These are phyloP conservation scores for Saccharomycopsis synnaedendra DNA, from an alignment of 805 yeast genomes.

Conservation along the genomic window DNA sequence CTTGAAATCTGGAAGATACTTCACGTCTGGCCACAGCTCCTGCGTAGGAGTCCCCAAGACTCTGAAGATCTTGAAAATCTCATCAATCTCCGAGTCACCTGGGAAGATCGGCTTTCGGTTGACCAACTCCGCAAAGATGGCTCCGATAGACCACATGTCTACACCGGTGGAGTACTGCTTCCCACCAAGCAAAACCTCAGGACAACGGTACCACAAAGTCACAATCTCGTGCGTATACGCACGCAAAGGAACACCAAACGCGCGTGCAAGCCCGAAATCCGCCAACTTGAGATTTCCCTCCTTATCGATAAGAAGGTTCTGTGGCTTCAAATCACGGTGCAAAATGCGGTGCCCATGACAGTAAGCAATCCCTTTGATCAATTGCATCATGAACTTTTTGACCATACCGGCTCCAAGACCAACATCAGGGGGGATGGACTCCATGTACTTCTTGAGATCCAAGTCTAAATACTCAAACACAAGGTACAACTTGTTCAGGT, in stretches of 20 bases:
- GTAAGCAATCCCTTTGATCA: slow-evolving; percentile 81
- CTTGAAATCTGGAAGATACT: slow-evolving; percentile 83
- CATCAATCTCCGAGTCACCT: slow-evolving; percentile 96
- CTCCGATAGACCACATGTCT: slow-evolving; percentile 98
- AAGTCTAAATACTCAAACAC: slow-evolving; percentile 91
- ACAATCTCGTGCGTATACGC: slow-evolving; percentile 98
- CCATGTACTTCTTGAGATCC: slow-evolving; percentile 96
- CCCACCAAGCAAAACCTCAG: slow-evolving; percentile 91
- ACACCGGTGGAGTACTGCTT: slow-evolving; percentile 97
- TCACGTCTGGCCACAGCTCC: slow-evolving; percentile 90
- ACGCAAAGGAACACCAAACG: slow-evolving; percentile 93
- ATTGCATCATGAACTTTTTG: slow-evolving; percentile 84
- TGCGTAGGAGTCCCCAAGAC: slow-evolving; percentile 91
- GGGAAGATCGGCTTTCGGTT: slow-evolving; percentile 92
- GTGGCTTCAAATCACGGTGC: slow-evolving; percentile 95
- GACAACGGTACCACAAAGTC: slow-evolving; percentile 95
- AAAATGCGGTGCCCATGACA: slow-evolving; percentile 92
- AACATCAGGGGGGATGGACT: slow-evolving; percentile 80
- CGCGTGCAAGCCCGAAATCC: slow-evolving; percentile 93
- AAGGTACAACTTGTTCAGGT: slow-evolving; percentile 79
- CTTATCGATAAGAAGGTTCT: slow-evolving; percentile 85
- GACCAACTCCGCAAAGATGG: slow-evolving; percentile 96
- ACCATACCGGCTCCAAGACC: slow-evolving; percentile 86
- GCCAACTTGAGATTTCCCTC: slow-evolving; percentile 89
- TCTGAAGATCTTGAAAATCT: slow-evolving; percentile 86